Conservation (phyloP, 805 yeast species). For the Candida hispaniensis region DNA sequence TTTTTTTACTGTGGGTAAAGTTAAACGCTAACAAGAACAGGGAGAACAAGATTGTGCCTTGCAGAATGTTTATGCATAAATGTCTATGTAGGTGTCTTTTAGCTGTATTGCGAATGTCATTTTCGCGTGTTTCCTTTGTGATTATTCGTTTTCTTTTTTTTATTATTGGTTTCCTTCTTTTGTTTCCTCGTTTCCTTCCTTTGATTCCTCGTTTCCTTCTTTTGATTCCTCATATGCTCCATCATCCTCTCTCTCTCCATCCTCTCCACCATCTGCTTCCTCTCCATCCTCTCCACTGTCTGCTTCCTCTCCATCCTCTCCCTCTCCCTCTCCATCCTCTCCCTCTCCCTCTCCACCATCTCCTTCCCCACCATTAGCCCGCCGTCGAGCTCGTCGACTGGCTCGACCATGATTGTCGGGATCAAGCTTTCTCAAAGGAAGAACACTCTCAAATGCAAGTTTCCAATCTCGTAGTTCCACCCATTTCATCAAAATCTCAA, state of each 20-base stretch:
- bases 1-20: too few relatives aligned
- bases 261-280: conserved; percentile 5
- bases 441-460: conserved; percentile 69
- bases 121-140: not conserved
- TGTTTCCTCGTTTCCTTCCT: conserved; percentile 5
- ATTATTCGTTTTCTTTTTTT: not conserved
- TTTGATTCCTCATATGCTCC: conserved; percentile 1
- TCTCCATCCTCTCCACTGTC: conserved; percentile 19
- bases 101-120: too few relatives aligned
- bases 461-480: conserved; percentile 75
- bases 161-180: conserved; percentile 4
- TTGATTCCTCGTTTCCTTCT: not conserved
- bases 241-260: too few relatives aligned
- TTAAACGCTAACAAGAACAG: too few relatives aligned
- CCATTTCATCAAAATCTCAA: conserved; percentile 74
- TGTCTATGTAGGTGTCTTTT: too few relatives aligned
- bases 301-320: conserved; percentile 18
- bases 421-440: conserved; percentile 62
- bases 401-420: conserved; percentile 14
- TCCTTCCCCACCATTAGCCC: conserved; percentile 3
- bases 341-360: not conserved
- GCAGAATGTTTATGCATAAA: too few relatives aligned
- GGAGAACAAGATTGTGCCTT: too few relatives aligned
- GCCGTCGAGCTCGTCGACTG: conserved; percentile 12
- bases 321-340: conserved; percentile 17